Evolutionary conservation across 2,329 filamentous ascomycete species (phyloP), one percentile per base, ranked within the genome.

Genomic region (Fusarium gaditjirri): DNA sequence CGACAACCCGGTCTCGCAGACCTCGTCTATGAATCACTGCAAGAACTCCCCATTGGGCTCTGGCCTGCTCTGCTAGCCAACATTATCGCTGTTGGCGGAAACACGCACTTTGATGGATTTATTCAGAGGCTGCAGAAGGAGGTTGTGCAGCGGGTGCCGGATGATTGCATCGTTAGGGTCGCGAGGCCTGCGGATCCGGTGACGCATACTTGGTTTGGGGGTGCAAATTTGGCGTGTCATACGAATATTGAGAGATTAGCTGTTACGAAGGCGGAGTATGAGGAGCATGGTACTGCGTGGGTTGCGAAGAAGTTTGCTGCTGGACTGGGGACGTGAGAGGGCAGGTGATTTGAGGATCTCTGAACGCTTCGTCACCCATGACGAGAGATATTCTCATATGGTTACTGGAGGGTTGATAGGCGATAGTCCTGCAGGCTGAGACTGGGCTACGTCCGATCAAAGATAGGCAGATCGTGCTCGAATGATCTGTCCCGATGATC

Each of bases 201-300:
- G 73, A 91, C 89, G 29, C 93, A 91, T 71, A 94, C 93, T 0
- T 99, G 95, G 95, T 83, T 90, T 17, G 96, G 96, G 21, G 95
- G 91, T n/a, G 92, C 93, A 27, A 88, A 90, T 64, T 85, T 98
- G 61, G 94, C 94, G 2, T 88, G 84, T 55, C 91, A 95, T 75
- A 85, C 86, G 44, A 86, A 92, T 42, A 84, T 97, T 56, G 87
- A 90, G 67, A 87, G 87, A 53, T 82, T 94, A 17, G 87, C 90
- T 4, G 93, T 98, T n/a, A 96, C 93, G 1, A 94, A 93, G 79
- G 88, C 93, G 68, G 94, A 99, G 78, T 99, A 99, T 80, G 90
- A 96, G 56, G 96, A 99, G 81, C 83, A 94, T 78, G 96, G 96
- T 13, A 89, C 88, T 61, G 85, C 84, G 3, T 95, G 93, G 93